A percentile compares a stretch with the other conserved stretches of the same genome.
Evolutionary conservation across 176 grass and related monocot genomes (phyloP).

Genomic region (Leersia perrieri): DNA sequence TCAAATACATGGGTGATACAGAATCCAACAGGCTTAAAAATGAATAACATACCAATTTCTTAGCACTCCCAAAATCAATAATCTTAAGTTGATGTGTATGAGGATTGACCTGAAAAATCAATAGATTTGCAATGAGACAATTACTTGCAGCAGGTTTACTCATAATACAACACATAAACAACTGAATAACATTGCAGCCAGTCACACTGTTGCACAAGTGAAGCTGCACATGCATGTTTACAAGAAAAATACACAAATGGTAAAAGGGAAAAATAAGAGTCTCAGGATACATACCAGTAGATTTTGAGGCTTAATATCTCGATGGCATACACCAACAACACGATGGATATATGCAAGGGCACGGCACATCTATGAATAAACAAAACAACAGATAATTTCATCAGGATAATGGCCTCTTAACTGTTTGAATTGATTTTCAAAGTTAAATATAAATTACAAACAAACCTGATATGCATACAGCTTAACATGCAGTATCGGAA

Average conservation of each 20-base stretch:
- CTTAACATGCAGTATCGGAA: constrained; percentile 83
- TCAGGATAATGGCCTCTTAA: neutral
- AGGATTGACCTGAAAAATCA: constrained; percentile 68
- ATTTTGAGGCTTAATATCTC: constrained; percentile 99
- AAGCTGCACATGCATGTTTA: neutral
- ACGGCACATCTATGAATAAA: constrained; percentile 77
- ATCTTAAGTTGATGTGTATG: constrained; percentile 95
- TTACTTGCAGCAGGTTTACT: neutral
- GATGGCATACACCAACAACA: constrained; percentile 85
- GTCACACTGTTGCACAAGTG: constrained; percentile 7
- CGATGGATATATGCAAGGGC: constrained; percentile 85
- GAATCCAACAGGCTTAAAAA: neutral
- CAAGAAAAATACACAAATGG: constrained; percentile 6
- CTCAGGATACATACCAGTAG: constrained; percentile 59
- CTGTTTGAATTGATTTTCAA: neutral
- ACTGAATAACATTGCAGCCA: neutral
- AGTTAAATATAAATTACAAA: constrained; percentile 21
- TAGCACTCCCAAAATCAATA: constrained; percentile 95
- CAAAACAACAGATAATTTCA: constrained; percentile 15
- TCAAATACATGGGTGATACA: constrained; percentile 38
- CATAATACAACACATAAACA: constrained; percentile 13
- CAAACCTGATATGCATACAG: constrained; percentile 82
- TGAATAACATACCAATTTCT: constrained; percentile 80
- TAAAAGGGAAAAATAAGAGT: neutral
- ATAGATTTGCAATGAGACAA: constrained; percentile 15